These are phyloP conservation scores for Paraleonurus japonicus DNA, from an alignment of 257 asterid genomes.

Conservation along the genomic window DNA sequence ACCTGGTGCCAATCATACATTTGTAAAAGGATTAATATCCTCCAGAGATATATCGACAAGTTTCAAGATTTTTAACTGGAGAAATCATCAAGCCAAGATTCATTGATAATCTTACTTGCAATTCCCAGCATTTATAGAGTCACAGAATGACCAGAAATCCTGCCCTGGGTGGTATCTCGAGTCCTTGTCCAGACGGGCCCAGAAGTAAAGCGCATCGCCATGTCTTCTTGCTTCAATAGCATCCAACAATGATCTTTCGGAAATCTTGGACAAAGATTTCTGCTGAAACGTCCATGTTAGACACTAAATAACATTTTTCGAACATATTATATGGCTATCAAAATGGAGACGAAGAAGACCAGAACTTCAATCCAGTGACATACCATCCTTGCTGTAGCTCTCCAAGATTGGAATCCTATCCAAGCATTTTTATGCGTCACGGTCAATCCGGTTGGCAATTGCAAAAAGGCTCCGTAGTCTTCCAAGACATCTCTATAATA, in stretches of 20 bases:
- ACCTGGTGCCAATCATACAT: constrained; percentile 37
- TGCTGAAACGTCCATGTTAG: constrained; percentile 34
- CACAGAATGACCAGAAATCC: constrained; percentile 95
- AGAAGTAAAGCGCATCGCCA: constrained; percentile 76
- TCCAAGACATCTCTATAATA: constrained; percentile 79
- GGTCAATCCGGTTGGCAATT: constrained; percentile 83
- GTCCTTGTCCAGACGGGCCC: constrained; percentile 75
- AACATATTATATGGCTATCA: neutral
- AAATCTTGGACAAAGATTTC: constrained; percentile 65
- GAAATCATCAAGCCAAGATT: neutral
- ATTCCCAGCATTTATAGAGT: constrained; percentile 81
- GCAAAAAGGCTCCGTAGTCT: constrained; percentile 86
- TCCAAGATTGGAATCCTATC: constrained; percentile 99
- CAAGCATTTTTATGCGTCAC: constrained; percentile 90
- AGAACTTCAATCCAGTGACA: neutral
- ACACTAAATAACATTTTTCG: neutral
- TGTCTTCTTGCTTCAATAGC: constrained; percentile 63
- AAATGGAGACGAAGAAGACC: constrained; percentile 6
- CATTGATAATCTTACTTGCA: constrained; percentile 60
- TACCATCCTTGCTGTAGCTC: constrained; percentile 84
- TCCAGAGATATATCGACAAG: neutral
- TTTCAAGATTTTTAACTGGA: neutral
- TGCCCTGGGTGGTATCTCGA: constrained; percentile 47
- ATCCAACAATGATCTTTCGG: constrained; percentile 61
- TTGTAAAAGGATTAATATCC: constrained; percentile 7